Evolutionary conservation across 768 basidiomycete genomes (phyloP).

Genomic region (Pulveroboletus frians): DNA sequence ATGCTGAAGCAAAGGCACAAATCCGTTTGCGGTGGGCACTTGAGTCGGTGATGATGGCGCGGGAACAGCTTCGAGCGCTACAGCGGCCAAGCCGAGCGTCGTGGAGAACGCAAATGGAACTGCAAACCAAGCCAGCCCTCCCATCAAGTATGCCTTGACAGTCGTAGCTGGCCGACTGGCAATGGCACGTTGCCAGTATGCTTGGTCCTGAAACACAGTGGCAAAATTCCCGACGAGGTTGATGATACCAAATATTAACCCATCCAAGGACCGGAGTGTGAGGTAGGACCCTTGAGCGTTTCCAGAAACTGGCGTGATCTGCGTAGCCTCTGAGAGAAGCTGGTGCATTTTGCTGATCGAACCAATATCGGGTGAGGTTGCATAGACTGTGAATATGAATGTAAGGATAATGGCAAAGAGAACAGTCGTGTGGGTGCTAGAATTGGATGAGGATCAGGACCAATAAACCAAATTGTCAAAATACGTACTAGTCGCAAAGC

Average conservation of each 20-base stretch:
- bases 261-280: constrained; percentile 72
- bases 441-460: background rate
- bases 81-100: constrained; percentile 81
- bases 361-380: constrained; percentile 74
- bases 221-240: constrained; percentile 84
- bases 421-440: constrained; percentile 79
- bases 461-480: background rate
- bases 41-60: constrained; percentile 22
- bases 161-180: constrained; percentile 79
- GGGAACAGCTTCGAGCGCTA: constrained; percentile 59
- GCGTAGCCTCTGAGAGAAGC: constrained; percentile 59
- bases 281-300: constrained; percentile 86
- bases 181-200: constrained; percentile 92
- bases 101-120: constrained; percentile 87
- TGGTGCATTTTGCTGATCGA: constrained; percentile 73
- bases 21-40: constrained; percentile 47
- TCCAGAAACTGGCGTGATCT: constrained; percentile 56
- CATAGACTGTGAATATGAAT: constrained; percentile 77
- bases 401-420: constrained; percentile 82
- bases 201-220: constrained; percentile 61
- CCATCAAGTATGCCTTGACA: constrained; percentile 87
- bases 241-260: constrained; percentile 80
- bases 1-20: constrained; percentile 36
- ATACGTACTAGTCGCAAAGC: constrained; percentile 77
- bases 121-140: constrained; percentile 88